Percentiles rank a stretch among this genome's conserved stretches.
Conservation (phyloP, 2,329 filamentous ascomycete genomes). For the Colletotrichum trifolii region DNA sequence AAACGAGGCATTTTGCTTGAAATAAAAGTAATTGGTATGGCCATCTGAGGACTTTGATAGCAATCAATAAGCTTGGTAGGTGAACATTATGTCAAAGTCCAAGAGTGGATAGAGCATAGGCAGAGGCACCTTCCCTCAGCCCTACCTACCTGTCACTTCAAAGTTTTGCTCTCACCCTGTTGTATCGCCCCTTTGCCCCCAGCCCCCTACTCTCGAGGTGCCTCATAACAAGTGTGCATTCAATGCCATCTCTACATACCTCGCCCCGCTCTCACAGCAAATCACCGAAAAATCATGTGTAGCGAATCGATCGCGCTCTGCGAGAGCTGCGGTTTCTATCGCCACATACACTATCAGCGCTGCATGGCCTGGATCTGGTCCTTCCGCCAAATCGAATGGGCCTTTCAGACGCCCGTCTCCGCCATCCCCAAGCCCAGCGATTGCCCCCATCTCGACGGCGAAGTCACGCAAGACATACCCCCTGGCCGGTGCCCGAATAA, state of each 20-base stretch:
- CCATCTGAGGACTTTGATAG: background rate
- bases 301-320: slow-evolving; percentile 35
- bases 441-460: slow-evolving; percentile 28
- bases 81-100: background rate
- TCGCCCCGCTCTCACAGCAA: background rate
- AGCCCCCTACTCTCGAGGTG: no score
- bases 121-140: background rate
- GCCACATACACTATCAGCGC: slow-evolving; percentile 35
- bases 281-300: slow-evolving; percentile 30
- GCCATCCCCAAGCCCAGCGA: slow-evolving; percentile 25
- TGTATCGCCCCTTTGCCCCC: no score
- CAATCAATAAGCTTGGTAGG: background rate
- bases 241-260: no score
- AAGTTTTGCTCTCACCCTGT: no score
- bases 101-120: background rate
- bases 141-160: no score
- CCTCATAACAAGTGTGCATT: no score
- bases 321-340: slow-evolving; percentile 33
- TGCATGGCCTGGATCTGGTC: slow-evolving; percentile 27
- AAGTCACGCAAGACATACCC: slow-evolving; percentile 26
- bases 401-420: slow-evolving; percentile 24
- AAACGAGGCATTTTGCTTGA: slow-evolving; percentile 11
- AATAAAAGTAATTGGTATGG: background rate
- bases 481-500: slow-evolving; percentile 32
- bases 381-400: slow-evolving; percentile 24